Evolutionary conservation across 2,329 filamentous ascomycete species (phyloP).

Genomic region (Lasiodiplodia citricola): DNA sequence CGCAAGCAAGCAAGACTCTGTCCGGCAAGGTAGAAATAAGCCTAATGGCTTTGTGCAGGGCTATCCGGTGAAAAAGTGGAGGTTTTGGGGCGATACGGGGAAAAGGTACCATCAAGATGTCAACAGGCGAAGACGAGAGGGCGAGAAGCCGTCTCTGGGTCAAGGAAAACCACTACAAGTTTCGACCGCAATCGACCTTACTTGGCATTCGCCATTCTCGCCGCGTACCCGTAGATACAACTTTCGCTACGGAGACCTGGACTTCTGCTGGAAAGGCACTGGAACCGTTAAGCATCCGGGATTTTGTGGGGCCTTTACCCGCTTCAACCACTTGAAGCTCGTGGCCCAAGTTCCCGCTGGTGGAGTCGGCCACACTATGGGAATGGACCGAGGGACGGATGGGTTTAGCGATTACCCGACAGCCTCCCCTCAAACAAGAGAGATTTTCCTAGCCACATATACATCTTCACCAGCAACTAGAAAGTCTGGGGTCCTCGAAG

Average conservation of each 20-base stretch:
- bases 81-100: conserved; percentile 41
- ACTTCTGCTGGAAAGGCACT: conserved; percentile 45
- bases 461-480: conserved; percentile 34
- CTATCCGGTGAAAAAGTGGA: conserved; percentile 39
- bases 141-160: not conserved
- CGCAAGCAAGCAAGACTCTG: conserved; percentile 26
- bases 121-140: conserved; percentile 30
- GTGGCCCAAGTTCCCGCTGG: conserved; percentile 32
- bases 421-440: conserved; percentile 2
- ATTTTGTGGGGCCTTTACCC: conserved; percentile 33
- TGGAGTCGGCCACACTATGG: not conserved
- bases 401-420: not conserved
- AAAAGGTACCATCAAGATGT: conserved; percentile 36
- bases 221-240: conserved; percentile 37
- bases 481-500: conserved; percentile 38
- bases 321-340: conserved; percentile 41
- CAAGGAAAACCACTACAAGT: conserved; percentile 21
- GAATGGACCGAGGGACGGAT: not conserved
- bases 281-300: conserved; percentile 34
- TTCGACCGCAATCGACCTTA: conserved; percentile 36
- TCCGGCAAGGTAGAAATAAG: conserved; percentile 27
- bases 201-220: conserved; percentile 37
- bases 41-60: conserved; percentile 32
- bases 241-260: conserved; percentile 36
- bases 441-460: conserved; percentile 39